phyloP scores from a whole-genome alignment of 176 grass and related monocot genomes.

The Chrysopogon serrulatus region DNA sequence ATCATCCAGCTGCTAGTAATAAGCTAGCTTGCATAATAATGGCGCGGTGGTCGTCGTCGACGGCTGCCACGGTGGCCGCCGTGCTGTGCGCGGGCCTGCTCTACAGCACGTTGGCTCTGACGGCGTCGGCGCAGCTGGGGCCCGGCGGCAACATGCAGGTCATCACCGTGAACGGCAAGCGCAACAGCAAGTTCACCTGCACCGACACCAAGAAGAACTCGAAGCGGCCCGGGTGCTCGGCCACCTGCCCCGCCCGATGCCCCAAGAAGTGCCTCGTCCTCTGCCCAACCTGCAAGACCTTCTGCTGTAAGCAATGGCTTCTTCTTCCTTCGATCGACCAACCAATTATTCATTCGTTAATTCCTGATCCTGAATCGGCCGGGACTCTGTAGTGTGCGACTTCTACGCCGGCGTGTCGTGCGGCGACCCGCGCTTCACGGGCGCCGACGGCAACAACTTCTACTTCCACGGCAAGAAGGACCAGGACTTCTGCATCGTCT shows the following conservation, averaged over 20 bases:
- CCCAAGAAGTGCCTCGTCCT: conserved; percentile 42
- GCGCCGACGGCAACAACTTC: conserved; percentile 60
- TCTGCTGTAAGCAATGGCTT: conserved; percentile 55
- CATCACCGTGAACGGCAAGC: not conserved
- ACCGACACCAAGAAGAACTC: not conserved
- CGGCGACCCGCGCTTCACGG: conserved; percentile 62
- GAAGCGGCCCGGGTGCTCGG: not conserved
- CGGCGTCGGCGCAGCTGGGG: not conserved
- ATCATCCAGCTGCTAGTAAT: too few species aligned
- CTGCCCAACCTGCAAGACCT: conserved; percentile 57
- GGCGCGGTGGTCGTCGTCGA: conserved; percentile 17
- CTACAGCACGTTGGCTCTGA: not conserved
- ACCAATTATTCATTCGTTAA: not conserved
- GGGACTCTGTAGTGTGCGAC: conserved; percentile 43
- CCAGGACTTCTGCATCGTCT: conserved; percentile 53
- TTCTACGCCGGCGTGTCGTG: conserved; percentile 46
- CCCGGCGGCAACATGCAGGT: not conserved
- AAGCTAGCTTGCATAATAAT: not conserved
- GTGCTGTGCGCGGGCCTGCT: not conserved
- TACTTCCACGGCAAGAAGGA: conserved; percentile 72
- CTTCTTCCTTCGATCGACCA: not conserved
- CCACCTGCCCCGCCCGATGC: conserved; percentile 36
- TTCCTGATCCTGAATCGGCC: too few species aligned
- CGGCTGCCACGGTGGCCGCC: not conserved
- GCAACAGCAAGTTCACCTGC: conserved; percentile 38